A percentile compares a stretch with the other conserved stretches of the same genome.
Evolutionary conservation across 164 flowering plant genomes (phyloP).

Genomic region (Tetracentron sinense): DNA sequence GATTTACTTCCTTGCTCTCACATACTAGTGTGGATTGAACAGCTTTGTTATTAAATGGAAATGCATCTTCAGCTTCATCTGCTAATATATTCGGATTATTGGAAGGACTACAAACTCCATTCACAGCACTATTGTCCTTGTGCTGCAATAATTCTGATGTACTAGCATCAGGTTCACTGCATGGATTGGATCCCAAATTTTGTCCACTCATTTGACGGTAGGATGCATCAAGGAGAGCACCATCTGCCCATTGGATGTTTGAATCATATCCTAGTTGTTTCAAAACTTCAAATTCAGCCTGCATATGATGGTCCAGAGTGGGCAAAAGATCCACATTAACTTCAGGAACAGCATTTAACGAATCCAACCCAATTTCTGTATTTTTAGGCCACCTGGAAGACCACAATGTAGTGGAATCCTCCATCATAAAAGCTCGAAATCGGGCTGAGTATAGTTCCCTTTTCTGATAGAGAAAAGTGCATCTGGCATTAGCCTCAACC

Average conservation of each 20-base stretch:
- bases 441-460: slow-evolving; percentile 57
- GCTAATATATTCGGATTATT: slow-evolving; percentile 34
- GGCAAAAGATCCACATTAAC: slow-evolving; percentile 26
- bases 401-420: slow-evolving; percentile 42
- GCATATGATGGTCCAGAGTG: slow-evolving; percentile 22
- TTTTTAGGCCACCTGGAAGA: slow-evolving; percentile 32
- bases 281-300: slow-evolving; percentile 23
- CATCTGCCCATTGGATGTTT: slow-evolving; percentile 24
- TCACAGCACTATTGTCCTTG: slow-evolving; percentile 22
- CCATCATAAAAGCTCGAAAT: slow-evolving; percentile 46
- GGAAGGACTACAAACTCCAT: slow-evolving; percentile 37
- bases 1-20: slow-evolving; percentile 21
- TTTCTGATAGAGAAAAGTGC: slow-evolving; percentile 53
- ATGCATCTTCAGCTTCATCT: slow-evolving; percentile 51
- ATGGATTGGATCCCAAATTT: slow-evolving; percentile 40
- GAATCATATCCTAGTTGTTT: slow-evolving; percentile 30
- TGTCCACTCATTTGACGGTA: slow-evolving; percentile 27
- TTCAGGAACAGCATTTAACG: slow-evolving; percentile 21
- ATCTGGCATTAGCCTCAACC: slow-evolving; percentile 69
- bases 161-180: slow-evolving; percentile 59
- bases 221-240: slow-evolving; percentile 17
- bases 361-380: slow-evolving; percentile 24
- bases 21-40: slow-evolving; percentile 18
- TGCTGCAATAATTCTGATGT: slow-evolving; percentile 44
- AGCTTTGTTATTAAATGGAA: slow-evolving; percentile 27